These are phyloP conservation scores for Aspergillus sp. DNA, from an alignment of 2,329 filamentous ascomycete species.

Conservation along the genomic window DNA sequence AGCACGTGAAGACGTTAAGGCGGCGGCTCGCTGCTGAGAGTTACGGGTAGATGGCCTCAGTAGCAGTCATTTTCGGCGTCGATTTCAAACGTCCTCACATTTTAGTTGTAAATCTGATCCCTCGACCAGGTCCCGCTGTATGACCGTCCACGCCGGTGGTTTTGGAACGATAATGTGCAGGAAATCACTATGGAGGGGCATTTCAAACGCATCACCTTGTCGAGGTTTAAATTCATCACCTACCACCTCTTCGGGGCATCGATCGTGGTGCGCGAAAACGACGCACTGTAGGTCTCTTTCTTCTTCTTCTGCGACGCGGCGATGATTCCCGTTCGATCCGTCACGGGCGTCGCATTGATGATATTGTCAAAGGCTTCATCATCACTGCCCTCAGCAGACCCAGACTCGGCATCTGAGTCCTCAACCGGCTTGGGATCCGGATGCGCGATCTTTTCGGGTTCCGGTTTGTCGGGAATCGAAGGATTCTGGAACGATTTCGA, in stretches of 20 bases:
- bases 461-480: conserved; percentile 50
- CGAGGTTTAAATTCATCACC: background rate
- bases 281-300: conserved; percentile 50
- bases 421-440: conserved; percentile 51
- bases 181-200: background rate
- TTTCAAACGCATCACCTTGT: background rate
- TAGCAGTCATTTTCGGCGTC: conserved; percentile 21
- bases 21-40: conserved; percentile 9
- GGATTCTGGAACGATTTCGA: conserved; percentile 81
- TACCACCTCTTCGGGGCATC: conserved; percentile 50
- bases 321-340: conserved; percentile 75
- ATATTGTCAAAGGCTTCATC: conserved; percentile 87
- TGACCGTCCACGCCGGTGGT: background rate
- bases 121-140: too few relatives aligned
- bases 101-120: background rate
- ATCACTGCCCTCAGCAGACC: conserved; percentile 61
- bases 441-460: conserved; percentile 61
- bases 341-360: conserved; percentile 85
- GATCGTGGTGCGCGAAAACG: conserved; percentile 50
- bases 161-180: background rate
- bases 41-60: conserved; percentile 20
- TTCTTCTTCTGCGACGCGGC: conserved; percentile 58
- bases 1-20: conserved; percentile 12
- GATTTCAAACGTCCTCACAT: conserved; percentile 16
- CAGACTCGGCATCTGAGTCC: conserved; percentile 68